These are phyloP conservation scores for Colletotrichum brevisporum DNA, from an alignment of 2,329 filamentous ascomycete species.

Conservation along the genomic window DNA sequence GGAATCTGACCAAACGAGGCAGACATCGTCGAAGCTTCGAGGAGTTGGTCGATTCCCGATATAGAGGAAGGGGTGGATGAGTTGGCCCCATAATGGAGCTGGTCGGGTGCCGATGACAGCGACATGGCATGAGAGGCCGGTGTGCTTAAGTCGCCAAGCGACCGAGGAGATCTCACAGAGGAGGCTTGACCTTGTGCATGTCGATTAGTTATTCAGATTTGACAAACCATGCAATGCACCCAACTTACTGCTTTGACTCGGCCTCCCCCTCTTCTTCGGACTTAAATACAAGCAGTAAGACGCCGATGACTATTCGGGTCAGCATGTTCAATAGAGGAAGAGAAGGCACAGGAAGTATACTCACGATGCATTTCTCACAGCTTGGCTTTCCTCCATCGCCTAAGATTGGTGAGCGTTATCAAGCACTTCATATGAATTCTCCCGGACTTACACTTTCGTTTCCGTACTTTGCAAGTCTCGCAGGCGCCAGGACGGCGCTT, in stretches of 20 bases:
- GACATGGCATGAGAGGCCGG: neutral
- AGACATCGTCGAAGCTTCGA: neutral
- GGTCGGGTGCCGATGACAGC: neutral
- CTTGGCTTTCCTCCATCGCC: constrained; percentile 29
- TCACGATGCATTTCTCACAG: constrained; percentile 24
- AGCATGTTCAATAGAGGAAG: neutral
- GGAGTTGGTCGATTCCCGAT: constrained; percentile 3
- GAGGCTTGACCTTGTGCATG: neutral
- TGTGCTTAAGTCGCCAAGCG: neutral
- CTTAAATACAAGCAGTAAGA: constrained; percentile 16
- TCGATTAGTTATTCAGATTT: no score
- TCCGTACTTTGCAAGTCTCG: constrained; percentile 23
- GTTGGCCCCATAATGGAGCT: neutral
- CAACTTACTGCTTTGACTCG: constrained; percentile 15
- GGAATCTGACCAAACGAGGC: neutral
- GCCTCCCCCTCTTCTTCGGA: constrained; percentile 25
- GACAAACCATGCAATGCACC: neutral
- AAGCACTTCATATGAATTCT: neutral
- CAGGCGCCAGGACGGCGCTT: constrained; percentile 30
- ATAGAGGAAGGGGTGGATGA: constrained; percentile 2
- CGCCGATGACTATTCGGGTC: neutral
- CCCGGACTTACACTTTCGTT: constrained; percentile 17
- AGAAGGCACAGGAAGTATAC: neutral
- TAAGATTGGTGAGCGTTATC: neutral
- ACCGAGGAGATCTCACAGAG: neutral